A percentile compares a stretch with the other conserved stretches of the same genome.
Evolutionary conservation across 345 rosid genomes (phyloP).

Genomic region (Populus davidiana): DNA sequence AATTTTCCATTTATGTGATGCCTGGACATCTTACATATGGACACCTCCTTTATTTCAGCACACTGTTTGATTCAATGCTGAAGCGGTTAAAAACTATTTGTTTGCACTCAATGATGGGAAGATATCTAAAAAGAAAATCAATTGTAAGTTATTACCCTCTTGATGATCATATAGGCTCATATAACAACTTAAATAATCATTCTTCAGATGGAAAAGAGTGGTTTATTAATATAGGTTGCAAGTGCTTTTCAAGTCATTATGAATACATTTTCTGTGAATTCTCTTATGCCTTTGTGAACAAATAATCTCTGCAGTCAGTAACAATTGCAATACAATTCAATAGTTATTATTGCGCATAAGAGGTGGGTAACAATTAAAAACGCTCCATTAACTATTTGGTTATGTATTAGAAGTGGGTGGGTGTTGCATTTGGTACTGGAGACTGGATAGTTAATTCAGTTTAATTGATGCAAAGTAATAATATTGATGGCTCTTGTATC

Average conservation of each 20-base stretch:
- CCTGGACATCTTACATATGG: conserved; percentile 3
- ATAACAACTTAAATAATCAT: not conserved
- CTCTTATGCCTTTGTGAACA: not conserved
- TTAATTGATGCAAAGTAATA: not conserved
- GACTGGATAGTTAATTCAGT: not conserved
- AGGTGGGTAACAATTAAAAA: not conserved
- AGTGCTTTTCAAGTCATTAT: not conserved
- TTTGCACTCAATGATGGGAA: conserved; percentile 63
- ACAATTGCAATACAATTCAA: not conserved
- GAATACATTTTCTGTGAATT: not conserved
- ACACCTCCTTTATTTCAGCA: conserved; percentile 44
- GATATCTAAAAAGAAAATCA: conserved; percentile 78
- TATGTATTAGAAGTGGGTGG: not conserved
- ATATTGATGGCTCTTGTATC: not conserved
- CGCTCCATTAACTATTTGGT: not conserved
- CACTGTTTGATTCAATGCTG: conserved; percentile 79
- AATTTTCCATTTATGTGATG: conserved; percentile 3
- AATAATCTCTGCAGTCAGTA: not conserved
- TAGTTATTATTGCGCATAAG: not conserved
- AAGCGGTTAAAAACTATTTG: conserved; percentile 65
- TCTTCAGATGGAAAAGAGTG: not conserved
- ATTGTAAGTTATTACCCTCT: conserved; percentile 50
- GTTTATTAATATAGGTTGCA: not conserved
- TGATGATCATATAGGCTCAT: not conserved
- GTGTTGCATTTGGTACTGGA: not conserved